A percentile compares a stretch with the other conserved stretches of the same genome.
Evolutionary conservation across 495 filamentous ascomycete genomes (phyloP).

Genomic region (Astrothelium macrocarpum): DNA sequence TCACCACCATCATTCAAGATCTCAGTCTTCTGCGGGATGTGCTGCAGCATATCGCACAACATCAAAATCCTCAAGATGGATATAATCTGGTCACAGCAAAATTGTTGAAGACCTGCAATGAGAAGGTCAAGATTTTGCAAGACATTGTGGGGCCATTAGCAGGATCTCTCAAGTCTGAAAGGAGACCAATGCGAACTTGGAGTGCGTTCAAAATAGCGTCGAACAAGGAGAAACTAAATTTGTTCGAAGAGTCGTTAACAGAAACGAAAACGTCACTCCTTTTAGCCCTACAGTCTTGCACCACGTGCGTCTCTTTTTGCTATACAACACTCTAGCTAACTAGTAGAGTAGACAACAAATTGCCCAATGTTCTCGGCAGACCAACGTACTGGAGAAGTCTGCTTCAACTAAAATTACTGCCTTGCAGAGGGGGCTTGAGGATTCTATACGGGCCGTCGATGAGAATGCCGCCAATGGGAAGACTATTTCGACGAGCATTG

Average conservation of each 20-base stretch:
- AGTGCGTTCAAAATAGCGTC: conserved; percentile 4
- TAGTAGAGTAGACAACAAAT: neutral
- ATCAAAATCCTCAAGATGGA: neutral
- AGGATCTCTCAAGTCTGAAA: conserved; percentile 5
- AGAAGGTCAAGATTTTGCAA: conserved; percentile 5
- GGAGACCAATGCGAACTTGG: neutral
- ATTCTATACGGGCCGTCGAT: neutral
- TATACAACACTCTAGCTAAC: neutral
- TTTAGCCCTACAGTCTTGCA: conserved; percentile 2
- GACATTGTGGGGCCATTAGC: conserved; percentile 3
- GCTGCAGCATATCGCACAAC: conserved; percentile 4
- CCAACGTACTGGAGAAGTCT: neutral
- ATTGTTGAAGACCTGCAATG: conserved; percentile 4
- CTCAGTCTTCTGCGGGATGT: conserved; percentile 3
- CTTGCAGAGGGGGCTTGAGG: conserved; percentile 3
- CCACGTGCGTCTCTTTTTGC: neutral
- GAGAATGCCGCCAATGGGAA: conserved; percentile 2
- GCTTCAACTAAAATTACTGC: neutral
- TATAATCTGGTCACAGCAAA: neutral
- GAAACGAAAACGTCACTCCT: conserved; percentile 2
- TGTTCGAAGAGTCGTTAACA: conserved; percentile 1
- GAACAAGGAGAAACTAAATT: conserved; percentile 6
- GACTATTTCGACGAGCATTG: conserved; percentile 4
- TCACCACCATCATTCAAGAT: conserved; percentile 1
- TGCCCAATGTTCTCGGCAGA: conserved; percentile 3